Evolutionary conservation across 495 filamentous ascomycete genomes (phyloP).

Genomic region (Talaromyces thailandensis): DNA sequence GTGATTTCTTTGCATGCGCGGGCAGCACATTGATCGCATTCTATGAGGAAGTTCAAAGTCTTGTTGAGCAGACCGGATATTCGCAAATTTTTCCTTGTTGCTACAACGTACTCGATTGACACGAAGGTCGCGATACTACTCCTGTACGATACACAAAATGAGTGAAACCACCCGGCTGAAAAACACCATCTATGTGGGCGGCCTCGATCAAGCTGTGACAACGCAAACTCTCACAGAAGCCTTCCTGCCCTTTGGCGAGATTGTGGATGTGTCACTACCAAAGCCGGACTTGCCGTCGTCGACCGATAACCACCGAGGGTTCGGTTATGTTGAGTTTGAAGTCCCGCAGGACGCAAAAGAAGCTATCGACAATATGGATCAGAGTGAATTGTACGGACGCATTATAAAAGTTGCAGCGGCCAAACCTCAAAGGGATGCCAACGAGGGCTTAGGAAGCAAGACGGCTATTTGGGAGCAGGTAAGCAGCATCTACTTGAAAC

Average conservation of each 20-base stretch:
- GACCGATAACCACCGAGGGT: constrained; percentile 76
- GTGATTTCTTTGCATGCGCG: constrained; percentile 1
- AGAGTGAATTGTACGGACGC: constrained; percentile 87
- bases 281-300: constrained; percentile 66
- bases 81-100: neutral
- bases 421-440: constrained; percentile 83
- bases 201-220: constrained; percentile 73
- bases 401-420: constrained; percentile 87
- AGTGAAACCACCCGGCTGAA: constrained; percentile 78
- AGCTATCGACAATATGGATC: constrained; percentile 99
- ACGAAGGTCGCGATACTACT: neutral
- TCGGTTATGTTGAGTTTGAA: constrained; percentile 96
- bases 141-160: constrained; percentile 34
- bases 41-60: neutral
- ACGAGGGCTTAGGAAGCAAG: constrained; percentile 81
- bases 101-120: neutral
- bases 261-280: constrained; percentile 80
- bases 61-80: neutral
- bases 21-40: neutral
- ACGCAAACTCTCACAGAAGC: constrained; percentile 69
- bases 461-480: constrained; percentile 99
- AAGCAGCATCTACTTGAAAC: constrained; percentile 17
- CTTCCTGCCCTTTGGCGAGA: constrained; percentile 93
- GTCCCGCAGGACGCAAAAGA: constrained; percentile 77
- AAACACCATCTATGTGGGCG: constrained; percentile 80